Evolutionary conservation across 2,329 filamentous ascomycete genomes (phyloP).

Genomic region (Nemania sp.): DNA sequence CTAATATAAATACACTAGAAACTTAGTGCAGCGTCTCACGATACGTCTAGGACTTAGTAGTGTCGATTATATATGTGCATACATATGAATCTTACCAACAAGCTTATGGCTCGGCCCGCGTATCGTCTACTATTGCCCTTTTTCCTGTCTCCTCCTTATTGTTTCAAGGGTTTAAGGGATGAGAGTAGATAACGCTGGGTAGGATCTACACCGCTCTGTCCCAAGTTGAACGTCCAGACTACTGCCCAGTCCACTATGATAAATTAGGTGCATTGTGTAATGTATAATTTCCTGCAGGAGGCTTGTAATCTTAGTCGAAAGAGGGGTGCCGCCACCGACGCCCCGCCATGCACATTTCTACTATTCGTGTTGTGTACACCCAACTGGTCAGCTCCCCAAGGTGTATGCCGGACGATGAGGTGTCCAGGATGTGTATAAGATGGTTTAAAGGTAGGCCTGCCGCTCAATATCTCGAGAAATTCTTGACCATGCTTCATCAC

Average conservation of each 20-base stretch:
- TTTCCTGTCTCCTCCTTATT: slow-evolving; percentile 6
- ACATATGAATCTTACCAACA: slow-evolving; percentile 20
- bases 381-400: slow-evolving; percentile 13
- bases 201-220: slow-evolving; percentile 22
- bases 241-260: no score
- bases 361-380: no score
- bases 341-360: slow-evolving; percentile 19
- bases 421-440: slow-evolving; percentile 17
- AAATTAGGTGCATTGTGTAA: slow-evolving; percentile 19
- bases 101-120: slow-evolving; percentile 4
- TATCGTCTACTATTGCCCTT: slow-evolving; percentile 5
- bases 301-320: slow-evolving; percentile 17
- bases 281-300: slow-evolving; percentile 22
- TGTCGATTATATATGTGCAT: slow-evolving; percentile 12
- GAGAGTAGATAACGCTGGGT: slow-evolving; percentile 19
- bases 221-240: not conserved
- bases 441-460: slow-evolving; percentile 25
- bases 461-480: slow-evolving; percentile 5
- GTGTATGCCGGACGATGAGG: slow-evolving; percentile 6
- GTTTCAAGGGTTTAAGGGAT: slow-evolving; percentile 22
- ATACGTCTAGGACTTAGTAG: slow-evolving; percentile 12
- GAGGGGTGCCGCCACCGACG: slow-evolving; percentile 10
- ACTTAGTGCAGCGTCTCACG: slow-evolving; percentile 7
- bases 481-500: slow-evolving; percentile 5
- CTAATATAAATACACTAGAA: no score